Evolutionary conservation across 2,329 filamentous ascomycete genomes (phyloP), one percentile per base, ranked within the genome.

Genomic region (Trichophyton simii): DNA sequence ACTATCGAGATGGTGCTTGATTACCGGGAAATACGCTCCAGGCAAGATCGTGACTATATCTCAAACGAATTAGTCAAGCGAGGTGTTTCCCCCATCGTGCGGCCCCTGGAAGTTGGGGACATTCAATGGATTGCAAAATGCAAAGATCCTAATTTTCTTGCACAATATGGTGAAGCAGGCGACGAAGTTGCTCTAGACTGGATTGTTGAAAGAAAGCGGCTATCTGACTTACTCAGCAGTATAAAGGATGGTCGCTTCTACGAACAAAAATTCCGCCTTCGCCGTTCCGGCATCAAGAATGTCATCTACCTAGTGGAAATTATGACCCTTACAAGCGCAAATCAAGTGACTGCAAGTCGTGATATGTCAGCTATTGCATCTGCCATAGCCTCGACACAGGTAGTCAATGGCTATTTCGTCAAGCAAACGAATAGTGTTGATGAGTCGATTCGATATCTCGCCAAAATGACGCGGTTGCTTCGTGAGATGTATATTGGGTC

Each of bases 171-270:
- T 11, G 76, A 78, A 63, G 76, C 77, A 70, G 72, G 73, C 13
- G 84, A 86, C 15, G 88, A 91, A 70, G 74, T 92, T 11, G 83
- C 90, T 55, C 77, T 94, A 3, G 88, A 92, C 71, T 89, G 86
- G 79, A 88, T 94, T 52, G 82, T 91, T 1, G 89, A 94, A 73
- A 81, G 89, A 63, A 94, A 94, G 70, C 80, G 89, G 7, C 80
- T 91, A 0, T 88, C 92, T 68, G 89, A 94, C 70, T 76, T 94
- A 55, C 80, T 92, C n/a, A 77, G 81, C 58, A 91, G 87, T 64
- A 89, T 94, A 74, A 90, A 88, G 71, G 89, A 92, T 64, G 87
- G 88, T 0, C 84, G 89, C 1, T 92, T 91, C 67, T 86, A 87
- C 66, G 89, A 94, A 71, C 89, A 94, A 70, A 92, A 94, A 70